Conservation (phyloP, 139 green algal genomes). For the Spirogloea muscicola region DNA sequence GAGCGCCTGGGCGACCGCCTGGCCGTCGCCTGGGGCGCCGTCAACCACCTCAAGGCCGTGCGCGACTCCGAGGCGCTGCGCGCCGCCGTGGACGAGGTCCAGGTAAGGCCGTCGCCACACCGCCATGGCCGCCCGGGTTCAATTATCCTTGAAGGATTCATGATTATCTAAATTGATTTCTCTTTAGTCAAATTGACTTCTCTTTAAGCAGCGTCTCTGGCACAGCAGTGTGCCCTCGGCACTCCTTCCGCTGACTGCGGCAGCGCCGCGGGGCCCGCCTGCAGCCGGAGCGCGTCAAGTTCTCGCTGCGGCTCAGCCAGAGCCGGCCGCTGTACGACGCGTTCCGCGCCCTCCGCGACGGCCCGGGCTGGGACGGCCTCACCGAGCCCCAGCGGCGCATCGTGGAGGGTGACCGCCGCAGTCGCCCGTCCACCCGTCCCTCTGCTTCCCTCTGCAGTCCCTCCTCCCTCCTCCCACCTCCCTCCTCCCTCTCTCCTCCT, state of each 20-base stretch:
- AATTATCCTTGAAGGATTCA: no score
- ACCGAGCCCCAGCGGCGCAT: neutral
- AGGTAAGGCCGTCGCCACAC: conserved; percentile 51
- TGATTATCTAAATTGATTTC: no score
- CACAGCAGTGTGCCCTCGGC: neutral
- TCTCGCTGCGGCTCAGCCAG: neutral
- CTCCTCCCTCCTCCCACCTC: neutral
- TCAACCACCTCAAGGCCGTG: conserved; percentile 92
- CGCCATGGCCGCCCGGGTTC: no score
- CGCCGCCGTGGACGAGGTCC: conserved; percentile 86
- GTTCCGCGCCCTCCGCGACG: conserved; percentile 46
- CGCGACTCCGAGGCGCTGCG: conserved; percentile 82
- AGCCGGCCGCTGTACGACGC: neutral
- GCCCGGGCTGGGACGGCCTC: conserved; percentile 50
- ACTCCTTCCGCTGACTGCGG: neutral
- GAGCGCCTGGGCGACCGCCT: conserved; percentile 81
- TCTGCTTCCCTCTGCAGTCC: neutral
- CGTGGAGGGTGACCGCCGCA: neutral
- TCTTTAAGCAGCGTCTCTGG: neutral
- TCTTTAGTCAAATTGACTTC: no score
- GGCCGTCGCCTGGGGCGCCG: conserved; percentile 77
- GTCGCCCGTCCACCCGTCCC: neutral
- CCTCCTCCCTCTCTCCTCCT: conserved; percentile 4
- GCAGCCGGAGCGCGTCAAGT: neutral
- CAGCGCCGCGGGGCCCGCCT: neutral